Percentiles rank a stretch among this genome's conserved stretches.
Evolutionary conservation across 2,329 filamentous ascomycete species (phyloP).

Genomic region (Fusarium buxicola): DNA sequence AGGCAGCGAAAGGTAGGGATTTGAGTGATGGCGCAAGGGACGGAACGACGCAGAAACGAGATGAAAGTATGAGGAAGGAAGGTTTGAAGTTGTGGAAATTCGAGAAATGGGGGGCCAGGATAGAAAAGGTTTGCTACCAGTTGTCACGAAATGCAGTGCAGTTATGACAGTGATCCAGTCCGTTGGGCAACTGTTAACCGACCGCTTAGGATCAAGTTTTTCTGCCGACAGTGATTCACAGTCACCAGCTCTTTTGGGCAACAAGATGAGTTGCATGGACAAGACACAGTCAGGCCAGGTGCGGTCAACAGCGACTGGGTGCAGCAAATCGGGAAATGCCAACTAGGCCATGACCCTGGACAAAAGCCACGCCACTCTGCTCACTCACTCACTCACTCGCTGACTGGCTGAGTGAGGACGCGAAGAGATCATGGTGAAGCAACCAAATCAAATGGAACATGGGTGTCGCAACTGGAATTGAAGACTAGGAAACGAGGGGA

Average conservation of each 20-base stretch:
- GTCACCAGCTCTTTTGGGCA: slow-evolving; percentile 23
- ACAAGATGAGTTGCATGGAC: slow-evolving; percentile 29
- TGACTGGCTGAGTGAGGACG: slow-evolving; percentile 34
- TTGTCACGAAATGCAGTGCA: slow-evolving; percentile 23
- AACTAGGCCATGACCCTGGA: slow-evolving; percentile 41
- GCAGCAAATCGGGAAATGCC: slow-evolving; percentile 44
- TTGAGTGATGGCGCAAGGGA: not conserved
- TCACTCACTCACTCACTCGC: slow-evolving; percentile 32
- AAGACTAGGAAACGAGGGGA: not conserved
- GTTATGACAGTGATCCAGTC: slow-evolving; percentile 25
- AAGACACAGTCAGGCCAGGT: slow-evolving; percentile 39
- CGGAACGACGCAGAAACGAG: slow-evolving; percentile 14
- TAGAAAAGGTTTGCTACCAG: slow-evolving; percentile 13
- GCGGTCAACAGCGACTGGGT: slow-evolving; percentile 37
- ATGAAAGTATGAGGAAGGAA: slow-evolving; percentile 16
- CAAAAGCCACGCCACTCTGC: slow-evolving; percentile 42
- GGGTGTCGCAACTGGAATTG: not conserved
- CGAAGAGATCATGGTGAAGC: slow-evolving; percentile 33
- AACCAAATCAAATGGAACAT: slow-evolving; percentile 12
- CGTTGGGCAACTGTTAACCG: slow-evolving; percentile 31
- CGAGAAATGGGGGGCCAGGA: not conserved
- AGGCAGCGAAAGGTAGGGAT: not conserved
- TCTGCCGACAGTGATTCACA: slow-evolving; percentile 24
- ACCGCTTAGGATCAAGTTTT: slow-evolving; percentile 15
- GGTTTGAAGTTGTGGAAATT: slow-evolving; percentile 11